Evolutionary conservation across 2,329 filamentous ascomycete genomes (phyloP), one percentile per base, ranked within the genome.

Genomic region (Monilinia fructicola): DNA sequence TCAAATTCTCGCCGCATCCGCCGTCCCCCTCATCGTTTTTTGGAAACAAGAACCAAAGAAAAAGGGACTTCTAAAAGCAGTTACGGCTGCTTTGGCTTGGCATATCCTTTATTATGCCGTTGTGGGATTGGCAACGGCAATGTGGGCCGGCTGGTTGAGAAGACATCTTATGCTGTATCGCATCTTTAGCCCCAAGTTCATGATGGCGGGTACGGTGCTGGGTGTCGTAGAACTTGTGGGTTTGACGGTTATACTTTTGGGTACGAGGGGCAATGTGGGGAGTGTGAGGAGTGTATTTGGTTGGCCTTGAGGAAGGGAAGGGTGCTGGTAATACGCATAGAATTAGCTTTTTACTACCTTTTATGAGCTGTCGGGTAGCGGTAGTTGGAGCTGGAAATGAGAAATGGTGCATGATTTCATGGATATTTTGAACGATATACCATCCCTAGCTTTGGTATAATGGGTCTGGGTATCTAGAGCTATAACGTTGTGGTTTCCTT

Each of bases 141-240:
- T 90, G 77, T 97, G 94, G 90, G 92, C 94, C 0, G 93, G 91
- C 1, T 89, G 92, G 80, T 79, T 99, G 74, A 84, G 95, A 64
- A 84, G 95, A 62, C 95, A 99, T 81, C 83, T 99, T 70, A 99
- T 99, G 95, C 84, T 99, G 40, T 99, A 95, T 79, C 85, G 95
- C 53, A 92, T 99, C 54, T 99, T 99, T 75, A 89, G 85, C 79
- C 95, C 95, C 56, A 82, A 94, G 38, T 99, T 94, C 80, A 91
- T 99, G 90, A 85, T 92, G 76, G 92, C 90, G 0, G 89, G 87
- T 0, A 79, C 85, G 4, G 84, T 90, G 60, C 77, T 98, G 67
- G 74, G 94, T 21, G 83, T 93, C 35, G 88, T 96, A 12, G 94
- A 98, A 75, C 70, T 96, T 4, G 83, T 95, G 2, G 84, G 85